These are phyloP conservation scores for Chrysochromulina parva DNA, from an alignment of 78 protist species.

Conservation along the genomic window DNA sequence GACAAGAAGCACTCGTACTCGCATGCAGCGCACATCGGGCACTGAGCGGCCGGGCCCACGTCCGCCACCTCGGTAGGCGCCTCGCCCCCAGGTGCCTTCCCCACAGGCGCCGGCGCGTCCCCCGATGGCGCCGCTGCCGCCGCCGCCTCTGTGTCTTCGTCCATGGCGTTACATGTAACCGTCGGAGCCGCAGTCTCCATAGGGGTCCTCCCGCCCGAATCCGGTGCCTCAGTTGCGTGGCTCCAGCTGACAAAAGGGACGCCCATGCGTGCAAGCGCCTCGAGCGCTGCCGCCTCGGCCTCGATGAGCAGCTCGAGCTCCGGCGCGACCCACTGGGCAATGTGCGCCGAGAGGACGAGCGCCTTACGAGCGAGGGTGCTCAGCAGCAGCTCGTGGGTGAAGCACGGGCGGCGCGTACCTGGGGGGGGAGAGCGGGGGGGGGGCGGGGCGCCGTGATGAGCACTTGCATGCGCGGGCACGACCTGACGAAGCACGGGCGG, in stretches of 20 bases:
- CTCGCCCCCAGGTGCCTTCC: background rate
- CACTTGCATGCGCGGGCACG: background rate
- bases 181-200: too few species aligned
- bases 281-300: background rate
- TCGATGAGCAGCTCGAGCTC: background rate
- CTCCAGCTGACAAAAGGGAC: background rate
- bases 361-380: slow-evolving; percentile 7
- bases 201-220: too few species aligned
- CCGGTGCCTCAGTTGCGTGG: too few species aligned
- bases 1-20: background rate
- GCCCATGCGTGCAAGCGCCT: background rate
- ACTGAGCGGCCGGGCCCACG: background rate
- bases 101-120: background rate
- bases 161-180: too few species aligned
- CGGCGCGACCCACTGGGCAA: background rate
- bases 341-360: background rate
- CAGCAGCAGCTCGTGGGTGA: slow-evolving; percentile 18
- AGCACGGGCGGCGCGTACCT: background rate
- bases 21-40: background rate
- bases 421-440: background rate
- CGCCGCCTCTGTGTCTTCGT: background rate
- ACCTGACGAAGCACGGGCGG: background rate
- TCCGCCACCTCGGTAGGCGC: background rate
- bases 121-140: background rate
- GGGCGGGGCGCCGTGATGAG: background rate